phyloP scores from a whole-genome alignment of 352 stramenopile genomes.

The Ophiocytium majus region DNA sequence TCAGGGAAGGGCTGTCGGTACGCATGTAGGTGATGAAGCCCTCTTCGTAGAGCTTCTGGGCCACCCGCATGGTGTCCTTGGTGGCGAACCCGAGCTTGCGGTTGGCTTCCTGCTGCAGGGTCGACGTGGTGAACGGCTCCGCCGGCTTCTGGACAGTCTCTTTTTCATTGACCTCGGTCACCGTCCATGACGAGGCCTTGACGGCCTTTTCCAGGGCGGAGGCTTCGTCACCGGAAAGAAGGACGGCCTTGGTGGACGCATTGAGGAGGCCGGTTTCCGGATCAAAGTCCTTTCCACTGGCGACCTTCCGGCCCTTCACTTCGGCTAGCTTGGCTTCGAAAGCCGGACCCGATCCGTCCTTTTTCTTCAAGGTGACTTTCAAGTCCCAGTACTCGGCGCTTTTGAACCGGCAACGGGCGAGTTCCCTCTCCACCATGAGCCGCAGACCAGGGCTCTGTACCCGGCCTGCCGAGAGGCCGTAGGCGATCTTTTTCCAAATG shows the following conservation, averaged over 20 bases:
- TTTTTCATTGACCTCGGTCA: conserved; percentile 33
- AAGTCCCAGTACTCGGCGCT: conserved; percentile 51
- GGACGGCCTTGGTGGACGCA: not conserved
- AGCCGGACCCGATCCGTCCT: conserved; percentile 5
- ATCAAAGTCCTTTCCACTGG: conserved; percentile 59
- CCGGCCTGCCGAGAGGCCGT: conserved; percentile 62
- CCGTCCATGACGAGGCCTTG: no score
- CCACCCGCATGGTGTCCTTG: conserved; percentile 60
- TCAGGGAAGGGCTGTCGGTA: conserved; percentile 64
- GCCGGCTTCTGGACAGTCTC: conserved; percentile 47
- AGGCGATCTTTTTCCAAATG: conserved; percentile 67
- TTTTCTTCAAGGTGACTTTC: conserved; percentile 33
- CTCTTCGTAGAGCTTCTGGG: conserved; percentile 66
- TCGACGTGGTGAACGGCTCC: conserved; percentile 66
- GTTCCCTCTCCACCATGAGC: conserved; percentile 67
- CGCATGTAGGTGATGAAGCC: conserved; percentile 70
- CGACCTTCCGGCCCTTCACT: conserved; percentile 53
- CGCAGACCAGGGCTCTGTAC: conserved; percentile 66
- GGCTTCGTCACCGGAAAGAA: not conserved
- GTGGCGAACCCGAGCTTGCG: conserved; percentile 51
- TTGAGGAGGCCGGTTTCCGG: conserved; percentile 51
- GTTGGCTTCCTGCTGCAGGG: conserved; percentile 65
- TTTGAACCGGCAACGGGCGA: conserved; percentile 62
- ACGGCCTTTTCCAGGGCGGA: no score
- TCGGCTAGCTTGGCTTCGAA: conserved; percentile 29